Evolutionary conservation across 192 early-diverging fungal species (phyloP).

Genomic region (Chytriomyces sp.): DNA sequence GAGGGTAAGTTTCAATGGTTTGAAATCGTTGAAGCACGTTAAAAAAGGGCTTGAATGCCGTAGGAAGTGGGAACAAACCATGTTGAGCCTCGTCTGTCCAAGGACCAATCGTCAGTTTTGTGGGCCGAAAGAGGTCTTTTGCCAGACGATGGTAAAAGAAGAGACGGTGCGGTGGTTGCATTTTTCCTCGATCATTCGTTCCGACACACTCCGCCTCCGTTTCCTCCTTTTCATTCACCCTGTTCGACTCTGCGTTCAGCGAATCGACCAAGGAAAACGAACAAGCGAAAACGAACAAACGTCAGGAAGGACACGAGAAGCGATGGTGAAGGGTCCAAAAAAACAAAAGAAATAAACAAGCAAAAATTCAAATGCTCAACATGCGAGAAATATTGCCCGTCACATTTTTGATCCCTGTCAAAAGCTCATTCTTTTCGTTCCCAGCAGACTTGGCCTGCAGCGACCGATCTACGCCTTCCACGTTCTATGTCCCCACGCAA

Average conservation of each 20-base stretch:
- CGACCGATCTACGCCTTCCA: conserved; percentile 7
- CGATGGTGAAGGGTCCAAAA: too few species aligned
- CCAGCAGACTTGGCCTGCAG: neutral
- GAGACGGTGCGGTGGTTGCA: neutral
- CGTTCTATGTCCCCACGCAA: neutral
- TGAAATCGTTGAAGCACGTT: too few species aligned
- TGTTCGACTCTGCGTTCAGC: too few species aligned
- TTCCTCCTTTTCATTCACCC: too few species aligned
- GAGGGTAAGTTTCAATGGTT: neutral
- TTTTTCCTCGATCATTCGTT: neutral
- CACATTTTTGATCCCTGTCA: conserved; percentile 17
- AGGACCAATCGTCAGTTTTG: neutral
- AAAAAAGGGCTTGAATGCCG: neutral
- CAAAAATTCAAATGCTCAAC: conserved; percentile 7
- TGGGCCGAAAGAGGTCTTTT: neutral
- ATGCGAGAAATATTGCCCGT: conserved; percentile 15
- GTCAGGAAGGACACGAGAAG: too few species aligned
- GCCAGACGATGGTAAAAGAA: neutral
- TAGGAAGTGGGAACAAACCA: neutral
- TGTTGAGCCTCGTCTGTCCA: neutral
- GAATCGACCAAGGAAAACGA: too few species aligned
- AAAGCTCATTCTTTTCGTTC: conserved; percentile 9
- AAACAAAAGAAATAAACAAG: too few species aligned
- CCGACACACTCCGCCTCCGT: too few species aligned
- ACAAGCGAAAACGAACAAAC: too few species aligned